phyloP scores from a whole-genome alignment of 306 rosid species.

The Cyclanthera cordifolia region DNA sequence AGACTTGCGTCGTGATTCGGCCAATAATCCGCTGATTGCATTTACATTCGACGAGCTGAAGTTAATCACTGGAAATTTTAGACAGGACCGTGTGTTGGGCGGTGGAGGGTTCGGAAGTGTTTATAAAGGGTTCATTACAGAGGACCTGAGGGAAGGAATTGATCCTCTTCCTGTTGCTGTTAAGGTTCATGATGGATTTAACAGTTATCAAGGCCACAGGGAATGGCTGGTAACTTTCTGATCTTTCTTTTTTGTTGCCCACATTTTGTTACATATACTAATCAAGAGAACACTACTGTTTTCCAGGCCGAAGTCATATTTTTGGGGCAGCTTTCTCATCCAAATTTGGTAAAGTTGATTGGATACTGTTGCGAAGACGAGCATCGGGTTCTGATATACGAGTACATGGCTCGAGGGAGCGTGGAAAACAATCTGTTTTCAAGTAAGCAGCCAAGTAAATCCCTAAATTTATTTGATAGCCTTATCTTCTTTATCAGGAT shows the following conservation, averaged over 20 bases:
- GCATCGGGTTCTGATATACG: slow-evolving; percentile 79
- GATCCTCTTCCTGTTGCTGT: slow-evolving; percentile 69
- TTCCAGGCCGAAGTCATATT: slow-evolving; percentile 98
- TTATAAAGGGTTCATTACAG: slow-evolving; percentile 74
- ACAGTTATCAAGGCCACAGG: slow-evolving; percentile 93
- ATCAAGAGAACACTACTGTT: slow-evolving; percentile 22
- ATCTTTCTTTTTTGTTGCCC: slow-evolving; percentile 12
- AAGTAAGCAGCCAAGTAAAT: slow-evolving; percentile 33
- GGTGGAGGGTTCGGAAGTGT: slow-evolving; percentile 99
- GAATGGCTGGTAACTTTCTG: slow-evolving; percentile 86
- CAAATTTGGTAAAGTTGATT: slow-evolving; percentile 79
- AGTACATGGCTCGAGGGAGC: slow-evolving; percentile 86
- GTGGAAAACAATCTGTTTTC: slow-evolving; percentile 91
- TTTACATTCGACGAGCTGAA: slow-evolving; percentile 66
- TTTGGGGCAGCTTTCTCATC: slow-evolving; percentile 98
- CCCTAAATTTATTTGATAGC: not conserved
- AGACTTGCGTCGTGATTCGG: slow-evolving; percentile 76
- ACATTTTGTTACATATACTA: slow-evolving; percentile 4
- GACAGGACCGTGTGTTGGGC: slow-evolving; percentile 68
- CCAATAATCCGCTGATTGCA: slow-evolving; percentile 69
- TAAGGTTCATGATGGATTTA: slow-evolving; percentile 94
- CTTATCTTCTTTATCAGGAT: not conserved
- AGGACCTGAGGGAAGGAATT: slow-evolving; percentile 64
- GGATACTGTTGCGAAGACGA: slow-evolving; percentile 99
- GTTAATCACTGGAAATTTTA: slow-evolving; percentile 62